Conservation (phyloP, 306 rosid genomes). For the Neltuma alba region DNA sequence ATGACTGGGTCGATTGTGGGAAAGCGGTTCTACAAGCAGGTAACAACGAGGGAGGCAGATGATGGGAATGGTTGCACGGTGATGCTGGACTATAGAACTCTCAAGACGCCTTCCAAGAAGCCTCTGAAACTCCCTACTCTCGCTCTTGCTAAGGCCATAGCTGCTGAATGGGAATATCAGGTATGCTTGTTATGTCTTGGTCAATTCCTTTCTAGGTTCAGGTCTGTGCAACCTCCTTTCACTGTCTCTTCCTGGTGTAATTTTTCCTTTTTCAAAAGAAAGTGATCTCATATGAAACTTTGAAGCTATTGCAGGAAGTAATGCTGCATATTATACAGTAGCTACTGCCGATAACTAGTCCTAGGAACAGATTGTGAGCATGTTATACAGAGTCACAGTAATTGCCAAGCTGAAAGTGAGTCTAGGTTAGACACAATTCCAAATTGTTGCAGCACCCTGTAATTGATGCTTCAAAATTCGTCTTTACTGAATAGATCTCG, state of each 20-base stretch:
- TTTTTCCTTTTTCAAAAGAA: background rate
- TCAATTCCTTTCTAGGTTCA: background rate
- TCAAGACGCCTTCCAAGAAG: conserved; percentile 57
- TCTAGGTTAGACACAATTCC: background rate
- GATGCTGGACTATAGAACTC: conserved; percentile 94
- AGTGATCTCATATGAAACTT: background rate
- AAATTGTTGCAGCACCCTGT: background rate
- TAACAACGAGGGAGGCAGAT: conserved; percentile 67
- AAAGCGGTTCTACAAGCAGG: conserved; percentile 76
- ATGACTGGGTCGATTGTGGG: conserved; percentile 94
- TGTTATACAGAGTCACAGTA: background rate
- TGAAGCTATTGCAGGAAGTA: background rate
- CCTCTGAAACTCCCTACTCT: conserved; percentile 83
- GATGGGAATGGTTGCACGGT: conserved; percentile 89
- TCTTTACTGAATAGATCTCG: background rate
- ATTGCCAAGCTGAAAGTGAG: background rate
- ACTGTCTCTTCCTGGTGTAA: background rate
- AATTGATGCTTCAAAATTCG: background rate
- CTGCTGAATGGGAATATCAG: conserved; percentile 97
- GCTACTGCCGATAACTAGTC: background rate
- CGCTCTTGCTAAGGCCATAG: conserved; percentile 82
- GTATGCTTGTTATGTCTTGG: conserved; percentile 37
- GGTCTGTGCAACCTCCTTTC: background rate
- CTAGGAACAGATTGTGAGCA: background rate
- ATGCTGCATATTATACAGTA: background rate